These are phyloP conservation scores for Auriscalpium vulgare DNA, from an alignment of 768 basidiomycete species.

Conservation along the genomic window DNA sequence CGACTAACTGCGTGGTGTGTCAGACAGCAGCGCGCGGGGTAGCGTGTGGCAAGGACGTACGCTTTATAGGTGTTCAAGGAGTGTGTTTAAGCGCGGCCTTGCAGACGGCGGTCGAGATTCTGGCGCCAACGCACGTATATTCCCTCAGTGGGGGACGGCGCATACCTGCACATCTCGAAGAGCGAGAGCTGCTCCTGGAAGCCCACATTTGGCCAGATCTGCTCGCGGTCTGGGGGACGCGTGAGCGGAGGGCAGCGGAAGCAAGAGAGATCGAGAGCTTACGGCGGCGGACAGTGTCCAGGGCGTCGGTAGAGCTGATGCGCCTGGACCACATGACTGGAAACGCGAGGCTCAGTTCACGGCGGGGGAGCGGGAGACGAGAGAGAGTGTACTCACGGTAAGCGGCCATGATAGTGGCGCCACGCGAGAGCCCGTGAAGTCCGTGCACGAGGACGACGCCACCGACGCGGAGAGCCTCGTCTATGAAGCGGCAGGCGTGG, in stretches of 20 bases:
- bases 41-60: too few relatives aligned
- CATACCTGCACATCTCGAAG: slow-evolving; percentile 15
- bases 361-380: background rate
- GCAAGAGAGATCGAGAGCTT: background rate
- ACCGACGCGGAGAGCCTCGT: slow-evolving; percentile 13
- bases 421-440: slow-evolving; percentile 15
- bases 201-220: slow-evolving; percentile 14
- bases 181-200: slow-evolving; percentile 12
- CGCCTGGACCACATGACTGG: slow-evolving; percentile 16
- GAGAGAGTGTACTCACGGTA: slow-evolving; percentile 4
- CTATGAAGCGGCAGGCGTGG: slow-evolving; percentile 14
- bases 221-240: slow-evolving; percentile 8
- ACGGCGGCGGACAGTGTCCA: slow-evolving; percentile 13
- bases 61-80: too few relatives aligned
- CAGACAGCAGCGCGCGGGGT: too few relatives aligned
- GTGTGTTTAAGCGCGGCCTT: background rate
- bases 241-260: background rate
- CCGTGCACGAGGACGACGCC: slow-evolving; percentile 17
- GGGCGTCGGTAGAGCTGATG: slow-evolving; percentile 4
- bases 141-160: slow-evolving; percentile 11
- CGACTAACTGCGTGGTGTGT: too few relatives aligned
- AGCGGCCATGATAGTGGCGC: slow-evolving; percentile 17
- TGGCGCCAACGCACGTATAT: slow-evolving; percentile 16
- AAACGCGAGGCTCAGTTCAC: background rate
- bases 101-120: slow-evolving; percentile 5